Percentiles rank a stretch among this genome's conserved stretches.
Evolutionary conservation across 108 stramenopile species (phyloP).

Genomic region (Aurantiochytrium sp.): DNA sequence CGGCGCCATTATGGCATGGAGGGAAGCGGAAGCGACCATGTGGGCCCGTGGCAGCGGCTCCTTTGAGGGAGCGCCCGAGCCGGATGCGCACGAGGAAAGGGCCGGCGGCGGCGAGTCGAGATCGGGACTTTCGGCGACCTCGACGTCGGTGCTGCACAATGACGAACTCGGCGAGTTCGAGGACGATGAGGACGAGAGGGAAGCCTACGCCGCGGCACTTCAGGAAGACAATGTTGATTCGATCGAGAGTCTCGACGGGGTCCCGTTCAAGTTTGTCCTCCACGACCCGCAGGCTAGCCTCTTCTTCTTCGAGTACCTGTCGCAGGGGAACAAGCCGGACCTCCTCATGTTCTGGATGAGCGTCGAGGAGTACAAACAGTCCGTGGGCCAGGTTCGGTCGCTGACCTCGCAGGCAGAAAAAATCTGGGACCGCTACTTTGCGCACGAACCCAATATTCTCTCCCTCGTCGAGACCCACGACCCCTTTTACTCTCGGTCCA

Average conservation of each 20-base stretch:
- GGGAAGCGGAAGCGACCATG: no score
- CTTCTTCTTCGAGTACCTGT: not conserved
- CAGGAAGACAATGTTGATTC: not conserved
- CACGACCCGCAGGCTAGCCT: constrained; percentile 2
- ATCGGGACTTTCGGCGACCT: not conserved
- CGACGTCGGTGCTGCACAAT: not conserved
- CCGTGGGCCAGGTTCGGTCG: not conserved
- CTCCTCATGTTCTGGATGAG: constrained; percentile 11
- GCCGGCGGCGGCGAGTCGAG: not conserved
- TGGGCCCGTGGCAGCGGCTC: no score
- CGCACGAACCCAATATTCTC: not conserved
- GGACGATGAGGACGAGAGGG: not conserved
- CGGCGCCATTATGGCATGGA: no score
- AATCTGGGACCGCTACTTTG: not conserved
- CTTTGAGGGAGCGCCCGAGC: no score
- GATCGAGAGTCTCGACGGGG: not conserved
- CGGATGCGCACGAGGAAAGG: no score
- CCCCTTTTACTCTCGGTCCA: not conserved
- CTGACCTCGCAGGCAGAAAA: not conserved
- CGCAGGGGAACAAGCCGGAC: not conserved
- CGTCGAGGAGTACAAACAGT: constrained; percentile 29
- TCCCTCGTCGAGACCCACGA: not conserved
- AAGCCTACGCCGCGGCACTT: not conserved
- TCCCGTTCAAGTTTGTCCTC: not conserved
- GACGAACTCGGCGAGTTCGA: not conserved